Base-by-base conservation (phyloP, 2,329 filamentous ascomycete species). In the Exophiala aquamarina region DNA sequence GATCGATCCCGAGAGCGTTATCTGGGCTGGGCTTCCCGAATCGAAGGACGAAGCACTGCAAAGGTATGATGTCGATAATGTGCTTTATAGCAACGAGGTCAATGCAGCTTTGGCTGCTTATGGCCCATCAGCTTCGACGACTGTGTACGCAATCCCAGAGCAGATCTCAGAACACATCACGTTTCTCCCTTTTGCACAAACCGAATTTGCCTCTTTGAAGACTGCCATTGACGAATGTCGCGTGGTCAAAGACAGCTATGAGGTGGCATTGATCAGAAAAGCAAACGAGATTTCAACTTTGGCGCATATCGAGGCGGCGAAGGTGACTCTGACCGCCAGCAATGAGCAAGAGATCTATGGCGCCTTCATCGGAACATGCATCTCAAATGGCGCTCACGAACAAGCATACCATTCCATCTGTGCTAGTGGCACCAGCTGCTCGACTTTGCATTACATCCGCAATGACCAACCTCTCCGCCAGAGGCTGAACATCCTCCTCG, bases 321-420 rank as follows among this genome's bases (percentile, higher is more conserved):
- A 77, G 54, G 74, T 76, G 2, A 75, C 93, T 17, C 74, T 76
- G 17, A 63, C 65, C 1, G 80, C 91, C 52, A 75, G 68, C 14
- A 94, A 87, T 58, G 92, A 98, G 71, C 81, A 87, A 28, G 83
- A 96, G 58, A 78, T 95, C 19, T 87, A 95, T 63, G 89, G 87
- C 34, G 72, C 84, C 9, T 95, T 95, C 63, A 72, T 84, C 18
- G 77, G 81, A 26, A 79, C 80, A 17, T 95, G 89, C 64, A 82
- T 87, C 40, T 77, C 84, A 6, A 74, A 78, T 42, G 87, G 86
- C 52, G 86, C 88, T 3, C 86, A 86, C 54, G 74, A 81, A 41
- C 88, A 95, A 71, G 84, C 92, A 0, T 98, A 98, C 64, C 81
- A 84, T 37, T 80, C 90, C n/a, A 96, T 98, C 58, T 89, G 88